Base-by-base conservation (phyloP, 2,329 filamentous ascomycete genomes). In the Sclerotinia subarctica region DNA sequence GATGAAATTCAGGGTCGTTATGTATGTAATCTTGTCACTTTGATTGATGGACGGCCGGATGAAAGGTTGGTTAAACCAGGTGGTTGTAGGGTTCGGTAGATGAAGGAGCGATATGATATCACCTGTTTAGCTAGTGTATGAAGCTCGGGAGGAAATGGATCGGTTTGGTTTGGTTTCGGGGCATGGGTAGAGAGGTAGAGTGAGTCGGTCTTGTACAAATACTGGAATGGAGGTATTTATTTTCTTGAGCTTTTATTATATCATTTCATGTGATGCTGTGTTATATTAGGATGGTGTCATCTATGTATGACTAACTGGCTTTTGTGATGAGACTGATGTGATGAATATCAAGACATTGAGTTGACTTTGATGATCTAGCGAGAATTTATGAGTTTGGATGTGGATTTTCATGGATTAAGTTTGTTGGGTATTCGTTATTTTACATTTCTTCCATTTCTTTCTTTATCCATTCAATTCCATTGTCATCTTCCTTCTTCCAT, bases 401-500 rank as follows among this genome's bases (percentile, higher is more conserved):
- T 2, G 15, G 21, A 51, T 62, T 10, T 38, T 47, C 6, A 13
- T 26, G 21, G 11, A 38, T 38, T 47, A 10, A 26, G 7, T 26
- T 62, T 21, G 10, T 51, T 35, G 21, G 15, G 6, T 38, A 26
- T 35, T 42, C 46, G 17, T 32, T 49, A n/a, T 24, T 4, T 19
- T 13, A 26, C n/a, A n/a, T n/a, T n/a, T n/a, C n/a, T 5, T 17
- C 5, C 7, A 21, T n/a, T 1, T 24, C 13, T 5, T 35, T 38
- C n/a, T n/a, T 24, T 10, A 6, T 49, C n/a, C 5, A 17, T 15
- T 51, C 19, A 38, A 15, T 42, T 68, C 66, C 42, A 21, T 68
- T 60, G 21, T 46, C 66, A 21, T 64, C 66, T 21, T 35, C 38
- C 26, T n/a, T n/a, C 65, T 66, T 19, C 81, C 80, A 66, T 86